phyloP scores from a whole-genome alignment of 805 yeast species.

The Spathaspora passalidarum region DNA sequence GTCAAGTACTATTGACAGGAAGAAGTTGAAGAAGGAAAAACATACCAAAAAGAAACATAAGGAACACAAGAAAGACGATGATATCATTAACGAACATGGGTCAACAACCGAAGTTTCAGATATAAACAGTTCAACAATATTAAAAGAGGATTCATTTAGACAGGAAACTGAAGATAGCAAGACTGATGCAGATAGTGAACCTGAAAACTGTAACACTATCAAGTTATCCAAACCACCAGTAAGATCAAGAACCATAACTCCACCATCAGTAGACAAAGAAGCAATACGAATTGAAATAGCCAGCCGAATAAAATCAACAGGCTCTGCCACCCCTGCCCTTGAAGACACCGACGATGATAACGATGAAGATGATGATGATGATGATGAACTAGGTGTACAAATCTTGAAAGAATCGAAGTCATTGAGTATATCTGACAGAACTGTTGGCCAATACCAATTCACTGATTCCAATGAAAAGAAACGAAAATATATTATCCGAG shows the following conservation, averaged over 20 bases:
- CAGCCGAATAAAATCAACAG: conserved; percentile 3
- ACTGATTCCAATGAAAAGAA: conserved; percentile 21
- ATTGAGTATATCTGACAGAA: conserved; percentile 1
- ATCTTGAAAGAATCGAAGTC: neutral
- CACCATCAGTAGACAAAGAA: conserved; percentile 13
- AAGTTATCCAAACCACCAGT: neutral
- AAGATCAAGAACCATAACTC: neutral
- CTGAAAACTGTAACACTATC: neutral
- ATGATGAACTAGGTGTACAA: neutral
- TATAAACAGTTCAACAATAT: neutral
- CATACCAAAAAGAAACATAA: conserved; percentile 5
- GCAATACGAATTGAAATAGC: conserved; percentile 11
- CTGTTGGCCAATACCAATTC: conserved; percentile 17
- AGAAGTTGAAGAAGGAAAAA: conserved; percentile 10
- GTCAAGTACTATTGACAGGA: conserved; percentile 10
- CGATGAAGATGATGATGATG: conserved; percentile 8
- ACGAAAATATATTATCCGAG: conserved; percentile 27
- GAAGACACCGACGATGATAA: conserved; percentile 7
- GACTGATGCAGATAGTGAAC: neutral
- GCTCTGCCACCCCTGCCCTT: neutral
- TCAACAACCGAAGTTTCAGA: neutral
- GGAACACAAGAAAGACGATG: neutral
- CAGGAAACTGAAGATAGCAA: neutral
- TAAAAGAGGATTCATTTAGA: neutral
- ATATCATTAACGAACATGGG: neutral